Percentiles rank a stretch among this genome's conserved stretches.
These are phyloP conservation scores for Bombardia bombarda DNA, from an alignment of 495 filamentous ascomycete genomes.

Conservation along the genomic window DNA sequence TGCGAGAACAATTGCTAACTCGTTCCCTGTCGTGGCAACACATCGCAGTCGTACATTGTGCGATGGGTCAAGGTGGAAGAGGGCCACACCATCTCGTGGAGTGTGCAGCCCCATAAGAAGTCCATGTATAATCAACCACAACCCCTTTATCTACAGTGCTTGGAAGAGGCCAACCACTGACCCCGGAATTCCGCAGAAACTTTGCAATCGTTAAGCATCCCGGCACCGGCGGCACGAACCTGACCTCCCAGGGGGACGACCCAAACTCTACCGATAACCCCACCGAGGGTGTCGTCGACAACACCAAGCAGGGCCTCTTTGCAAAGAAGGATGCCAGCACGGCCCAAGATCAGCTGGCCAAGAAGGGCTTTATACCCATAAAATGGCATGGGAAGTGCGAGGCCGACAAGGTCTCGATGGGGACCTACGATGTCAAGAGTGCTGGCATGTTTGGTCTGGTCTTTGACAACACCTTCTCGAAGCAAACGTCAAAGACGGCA, in stretches of 20 bases:
- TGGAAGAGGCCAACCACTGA: neutral
- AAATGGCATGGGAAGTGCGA: conserved; percentile 93
- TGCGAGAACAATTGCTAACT: conserved; percentile 3
- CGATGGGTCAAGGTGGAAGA: conserved; percentile 91
- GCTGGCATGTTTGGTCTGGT: conserved; percentile 94
- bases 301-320: conserved; percentile 28
- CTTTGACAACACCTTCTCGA: conserved; percentile 98
- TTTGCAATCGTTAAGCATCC: conserved; percentile 98
- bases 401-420: conserved; percentile 89
- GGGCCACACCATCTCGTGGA: conserved; percentile 93
- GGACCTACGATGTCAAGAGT: conserved; percentile 75
- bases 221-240: conserved; percentile 52
- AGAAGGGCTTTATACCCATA: conserved; percentile 76
- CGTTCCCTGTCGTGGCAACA: conserved; percentile 1
- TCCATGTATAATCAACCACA: conserved; percentile 53
- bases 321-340: conserved; percentile 47
- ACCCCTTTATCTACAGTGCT: neutral
- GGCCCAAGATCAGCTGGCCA: conserved; percentile 72
- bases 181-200: conserved; percentile 46
- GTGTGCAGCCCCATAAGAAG: conserved; percentile 93
- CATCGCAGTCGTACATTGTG: conserved; percentile 80
- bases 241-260: conserved; percentile 43
- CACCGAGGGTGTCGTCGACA: conserved; percentile 34
- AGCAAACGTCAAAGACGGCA: conserved; percentile 86
- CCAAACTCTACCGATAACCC: conserved; percentile 32